Evolutionary conservation across 2,329 filamentous ascomycete genomes (phyloP).

Genomic region (Rutstroemia sp.): DNA sequence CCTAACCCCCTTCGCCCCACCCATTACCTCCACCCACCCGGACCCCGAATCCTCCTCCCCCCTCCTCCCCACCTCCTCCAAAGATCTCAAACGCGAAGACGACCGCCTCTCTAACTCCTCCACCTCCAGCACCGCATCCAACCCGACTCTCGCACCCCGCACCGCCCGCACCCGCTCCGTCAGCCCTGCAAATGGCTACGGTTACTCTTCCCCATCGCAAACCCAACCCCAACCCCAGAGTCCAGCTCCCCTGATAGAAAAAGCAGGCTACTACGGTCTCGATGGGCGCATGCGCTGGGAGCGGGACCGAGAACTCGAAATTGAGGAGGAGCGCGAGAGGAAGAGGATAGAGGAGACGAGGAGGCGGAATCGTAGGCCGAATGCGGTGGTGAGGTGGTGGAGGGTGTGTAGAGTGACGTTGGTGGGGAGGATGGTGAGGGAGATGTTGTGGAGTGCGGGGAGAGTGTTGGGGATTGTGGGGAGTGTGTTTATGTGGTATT

Average conservation of each 20-base stretch:
- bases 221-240: constrained; percentile 2
- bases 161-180: constrained; percentile 22
- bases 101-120: constrained; percentile 23
- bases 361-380: background rate
- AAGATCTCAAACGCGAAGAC: constrained; percentile 16
- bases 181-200: constrained; percentile 26
- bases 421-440: constrained; percentile 43
- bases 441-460: constrained; percentile 55
- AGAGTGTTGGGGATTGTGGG: constrained; percentile 45
- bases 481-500: constrained; percentile 13
- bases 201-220: constrained; percentile 19
- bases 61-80: constrained; percentile 20
- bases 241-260: constrained; percentile 4
- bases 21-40: background rate
- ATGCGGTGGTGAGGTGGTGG: constrained; percentile 1
- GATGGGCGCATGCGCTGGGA: constrained; percentile 9
- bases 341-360: background rate
- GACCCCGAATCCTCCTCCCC: background rate
- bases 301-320: constrained; percentile 7
- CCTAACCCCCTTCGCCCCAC: constrained; percentile 30
- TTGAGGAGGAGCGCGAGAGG: background rate
- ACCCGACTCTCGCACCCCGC: constrained; percentile 17
- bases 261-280: constrained; percentile 10
- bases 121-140: constrained; percentile 21
- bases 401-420: constrained; percentile 30